A percentile compares a stretch with the other conserved stretches of the same genome.
Evolutionary conservation across 163 green algal species (phyloP).

Genomic region (Chloroidium sp.): DNA sequence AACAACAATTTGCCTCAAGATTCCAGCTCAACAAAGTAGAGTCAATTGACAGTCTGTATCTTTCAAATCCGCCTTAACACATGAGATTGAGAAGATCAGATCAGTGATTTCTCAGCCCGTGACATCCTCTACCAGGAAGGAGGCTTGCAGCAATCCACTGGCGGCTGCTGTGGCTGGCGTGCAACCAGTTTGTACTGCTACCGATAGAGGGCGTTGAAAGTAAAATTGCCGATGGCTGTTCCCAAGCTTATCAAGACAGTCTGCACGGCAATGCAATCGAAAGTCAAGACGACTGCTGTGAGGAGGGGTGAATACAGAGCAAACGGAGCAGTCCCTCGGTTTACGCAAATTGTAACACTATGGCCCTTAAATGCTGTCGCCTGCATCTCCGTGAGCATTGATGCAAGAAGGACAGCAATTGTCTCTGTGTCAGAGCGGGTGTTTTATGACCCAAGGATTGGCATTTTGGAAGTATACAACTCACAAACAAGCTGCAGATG

Average conservation of each 20-base stretch:
- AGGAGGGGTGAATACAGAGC: background rate
- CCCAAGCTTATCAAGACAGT: constrained; percentile 28
- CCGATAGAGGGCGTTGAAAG: constrained; percentile 13
- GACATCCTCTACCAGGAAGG: too few relatives aligned
- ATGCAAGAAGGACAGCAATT: background rate
- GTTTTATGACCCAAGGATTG: background rate
- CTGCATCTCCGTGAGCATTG: background rate
- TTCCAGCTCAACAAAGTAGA: too few relatives aligned
- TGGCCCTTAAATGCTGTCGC: background rate
- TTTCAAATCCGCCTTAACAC: too few relatives aligned
- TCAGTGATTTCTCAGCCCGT: too few relatives aligned
- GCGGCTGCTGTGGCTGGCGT: too few relatives aligned
- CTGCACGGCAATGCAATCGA: constrained; percentile 11
- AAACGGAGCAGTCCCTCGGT: background rate
- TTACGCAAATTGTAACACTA: background rate
- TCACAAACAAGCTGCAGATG: too few relatives aligned
- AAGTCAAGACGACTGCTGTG: background rate
- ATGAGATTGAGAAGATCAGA: too few relatives aligned
- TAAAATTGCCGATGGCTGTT: constrained; percentile 15
- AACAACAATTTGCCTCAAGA: too few relatives aligned
- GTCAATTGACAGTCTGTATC: too few relatives aligned
- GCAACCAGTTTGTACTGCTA: constrained; percentile 3
- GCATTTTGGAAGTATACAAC: background rate
- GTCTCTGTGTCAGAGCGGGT: background rate
- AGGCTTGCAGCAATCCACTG: too few relatives aligned